Evolutionary conservation across 192 early-diverging fungal genomes (phyloP).

Genomic region (Linnemannia elongata): DNA sequence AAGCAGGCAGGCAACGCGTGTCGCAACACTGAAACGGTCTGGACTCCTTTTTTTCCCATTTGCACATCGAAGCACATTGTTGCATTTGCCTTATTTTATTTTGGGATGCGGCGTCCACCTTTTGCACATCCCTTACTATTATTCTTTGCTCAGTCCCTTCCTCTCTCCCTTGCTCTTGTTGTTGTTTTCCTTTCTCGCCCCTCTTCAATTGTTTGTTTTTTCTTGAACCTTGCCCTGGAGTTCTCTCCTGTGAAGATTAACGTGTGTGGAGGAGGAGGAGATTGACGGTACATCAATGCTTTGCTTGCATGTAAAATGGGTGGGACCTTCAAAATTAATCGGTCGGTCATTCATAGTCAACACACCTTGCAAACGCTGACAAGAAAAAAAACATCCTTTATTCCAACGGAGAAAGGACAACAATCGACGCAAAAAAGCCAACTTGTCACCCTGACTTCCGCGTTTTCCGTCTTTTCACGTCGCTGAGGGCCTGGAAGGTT

Average conservation of each 20-base stretch:
- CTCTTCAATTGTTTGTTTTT: background rate
- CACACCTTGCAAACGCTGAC: background rate
- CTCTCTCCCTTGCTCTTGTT: background rate
- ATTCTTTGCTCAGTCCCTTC: background rate
- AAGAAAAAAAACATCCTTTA: background rate
- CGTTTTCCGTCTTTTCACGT: background rate
- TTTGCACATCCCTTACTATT: background rate
- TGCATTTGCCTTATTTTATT: background rate
- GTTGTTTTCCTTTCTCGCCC: background rate
- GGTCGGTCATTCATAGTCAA: background rate
- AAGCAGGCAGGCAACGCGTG: too few relatives aligned
- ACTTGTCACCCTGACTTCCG: background rate
- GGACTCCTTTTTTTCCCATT: too few relatives aligned
- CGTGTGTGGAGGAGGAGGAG: background rate
- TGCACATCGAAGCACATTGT: too few relatives aligned
- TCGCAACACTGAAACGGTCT: too few relatives aligned
- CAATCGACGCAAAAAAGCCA: background rate
- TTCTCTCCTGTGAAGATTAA: background rate
- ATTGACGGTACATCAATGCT: background rate
- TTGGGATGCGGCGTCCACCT: background rate
- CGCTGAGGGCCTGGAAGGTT: background rate
- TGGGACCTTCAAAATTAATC: background rate
- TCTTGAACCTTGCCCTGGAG: background rate
- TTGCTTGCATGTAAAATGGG: too few relatives aligned
- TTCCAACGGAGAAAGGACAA: background rate